A percentile compares a stretch with the other conserved stretches of the same genome.
phyloP scores from a whole-genome alignment of 768 basidiomycete genomes.

The Tephrocybe rancida region DNA sequence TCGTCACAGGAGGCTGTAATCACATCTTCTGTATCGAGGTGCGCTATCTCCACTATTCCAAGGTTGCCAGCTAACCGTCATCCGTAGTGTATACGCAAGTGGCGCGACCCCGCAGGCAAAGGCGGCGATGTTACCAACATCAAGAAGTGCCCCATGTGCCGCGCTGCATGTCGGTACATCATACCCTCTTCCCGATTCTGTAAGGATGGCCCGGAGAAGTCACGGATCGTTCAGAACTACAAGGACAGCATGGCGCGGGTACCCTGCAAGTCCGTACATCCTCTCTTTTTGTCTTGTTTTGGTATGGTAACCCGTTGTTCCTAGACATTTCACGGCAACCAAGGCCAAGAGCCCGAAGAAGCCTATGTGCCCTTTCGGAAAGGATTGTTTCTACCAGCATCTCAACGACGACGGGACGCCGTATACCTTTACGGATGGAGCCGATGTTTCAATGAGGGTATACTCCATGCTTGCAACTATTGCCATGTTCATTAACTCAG shows the following conservation, averaged over 20 bases:
- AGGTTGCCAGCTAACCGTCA: not conserved
- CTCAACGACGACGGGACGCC: constrained; percentile 65
- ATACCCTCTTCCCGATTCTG: constrained; percentile 75
- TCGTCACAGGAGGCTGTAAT: constrained; percentile 62
- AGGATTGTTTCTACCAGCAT: constrained; percentile 83
- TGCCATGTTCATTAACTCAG: not conserved
- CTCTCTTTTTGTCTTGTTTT: not conserved
- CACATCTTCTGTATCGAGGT: constrained; percentile 81
- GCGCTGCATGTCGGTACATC: constrained; percentile 64
- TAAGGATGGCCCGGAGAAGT: constrained; percentile 56
- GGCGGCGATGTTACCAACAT: constrained; percentile 54
- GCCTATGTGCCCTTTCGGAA: constrained; percentile 77
- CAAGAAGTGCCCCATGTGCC: constrained; percentile 83
- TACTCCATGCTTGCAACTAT: constrained; percentile 11
- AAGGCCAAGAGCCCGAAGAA: constrained; percentile 34
- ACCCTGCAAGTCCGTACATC: constrained; percentile 58
- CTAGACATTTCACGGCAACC: constrained; percentile 66
- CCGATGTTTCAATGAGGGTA: constrained; percentile 56
- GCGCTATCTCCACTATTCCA: constrained; percentile 19
- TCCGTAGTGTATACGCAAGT: constrained; percentile 77
- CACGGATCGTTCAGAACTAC: constrained; percentile 53
- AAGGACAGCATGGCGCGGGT: constrained; percentile 74
- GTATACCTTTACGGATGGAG: constrained; percentile 56
- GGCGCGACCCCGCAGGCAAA: constrained; percentile 67
- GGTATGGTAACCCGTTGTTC: not conserved